Evolutionary conservation across 2,329 filamentous ascomycete genomes (phyloP).

Genomic region (Neoscytalidium dimidiatum): DNA sequence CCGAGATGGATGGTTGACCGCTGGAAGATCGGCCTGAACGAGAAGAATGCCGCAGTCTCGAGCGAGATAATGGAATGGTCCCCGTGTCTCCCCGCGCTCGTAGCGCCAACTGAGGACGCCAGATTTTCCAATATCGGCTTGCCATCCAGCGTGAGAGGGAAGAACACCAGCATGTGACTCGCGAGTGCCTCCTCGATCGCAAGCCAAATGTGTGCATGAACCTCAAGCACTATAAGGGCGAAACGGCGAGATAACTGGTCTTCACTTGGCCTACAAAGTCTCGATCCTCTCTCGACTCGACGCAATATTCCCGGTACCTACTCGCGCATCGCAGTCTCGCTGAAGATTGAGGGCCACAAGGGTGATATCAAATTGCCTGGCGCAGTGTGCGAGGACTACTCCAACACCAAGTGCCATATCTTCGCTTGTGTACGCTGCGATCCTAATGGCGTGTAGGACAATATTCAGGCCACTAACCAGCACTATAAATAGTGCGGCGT

Average conservation of each 20-base stretch:
- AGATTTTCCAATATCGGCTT: background rate
- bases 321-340: background rate
- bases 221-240: background rate
- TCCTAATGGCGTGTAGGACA: too few relatives aligned
- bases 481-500: background rate
- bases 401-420: background rate
- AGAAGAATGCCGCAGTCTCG: background rate
- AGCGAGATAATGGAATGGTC: background rate
- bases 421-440: background rate
- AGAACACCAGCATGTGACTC: background rate
- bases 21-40: background rate
- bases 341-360: background rate
- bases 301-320: background rate
- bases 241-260: background rate
- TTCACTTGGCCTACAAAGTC: background rate
- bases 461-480: background rate
- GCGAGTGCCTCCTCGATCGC: background rate
- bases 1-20: background rate
- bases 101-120: background rate
- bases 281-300: background rate
- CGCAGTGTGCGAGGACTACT: background rate
- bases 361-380: background rate
- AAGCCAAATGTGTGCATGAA: background rate
- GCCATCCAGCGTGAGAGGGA: background rate
- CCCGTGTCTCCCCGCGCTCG: background rate